Evolutionary conservation across 1,139 yeast genomes (phyloP).

Genomic region (Suhomyces yuchorum): DNA sequence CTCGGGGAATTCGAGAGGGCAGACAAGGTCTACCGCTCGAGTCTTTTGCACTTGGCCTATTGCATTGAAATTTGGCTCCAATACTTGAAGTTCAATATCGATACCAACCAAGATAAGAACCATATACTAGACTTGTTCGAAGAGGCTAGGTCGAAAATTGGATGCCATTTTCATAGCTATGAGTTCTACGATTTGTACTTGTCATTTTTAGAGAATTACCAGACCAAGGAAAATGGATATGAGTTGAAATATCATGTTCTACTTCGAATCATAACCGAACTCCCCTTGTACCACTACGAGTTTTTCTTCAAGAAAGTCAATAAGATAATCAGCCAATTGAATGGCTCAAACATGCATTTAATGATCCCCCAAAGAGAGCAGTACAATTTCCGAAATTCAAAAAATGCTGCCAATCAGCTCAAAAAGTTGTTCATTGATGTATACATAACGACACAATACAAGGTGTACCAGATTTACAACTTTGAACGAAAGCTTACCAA

Average conservation of each 20-base stretch:
- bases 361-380: slow-evolving; percentile 25
- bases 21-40: slow-evolving; percentile 53
- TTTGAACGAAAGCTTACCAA: slow-evolving; percentile 59
- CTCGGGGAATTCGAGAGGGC: slow-evolving; percentile 58
- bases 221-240: slow-evolving; percentile 34
- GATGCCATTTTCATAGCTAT: slow-evolving; percentile 71
- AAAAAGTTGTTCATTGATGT: slow-evolving; percentile 53
- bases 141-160: slow-evolving; percentile 62
- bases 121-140: slow-evolving; percentile 55
- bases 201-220: slow-evolving; percentile 48
- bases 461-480: slow-evolving; percentile 60
- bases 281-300: slow-evolving; percentile 79
- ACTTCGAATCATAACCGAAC: slow-evolving; percentile 61
- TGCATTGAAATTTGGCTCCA: slow-evolving; percentile 75
- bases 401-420: slow-evolving; percentile 31
- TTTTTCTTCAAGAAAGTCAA: slow-evolving; percentile 52
- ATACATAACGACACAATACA: slow-evolving; percentile 62
- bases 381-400: slow-evolving; percentile 19
- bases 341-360: slow-evolving; percentile 24
- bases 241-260: slow-evolving; percentile 45
- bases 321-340: slow-evolving; percentile 39
- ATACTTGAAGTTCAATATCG: slow-evolving; percentile 59
- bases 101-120: slow-evolving; percentile 36
- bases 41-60: slow-evolving; percentile 52
- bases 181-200: slow-evolving; percentile 78